Percentiles rank a stretch among this genome's conserved stretches.
These are phyloP conservation scores for Pestalotiopsis sp. DNA, from an alignment of 2,329 filamentous ascomycete genomes.

Conservation along the genomic window DNA sequence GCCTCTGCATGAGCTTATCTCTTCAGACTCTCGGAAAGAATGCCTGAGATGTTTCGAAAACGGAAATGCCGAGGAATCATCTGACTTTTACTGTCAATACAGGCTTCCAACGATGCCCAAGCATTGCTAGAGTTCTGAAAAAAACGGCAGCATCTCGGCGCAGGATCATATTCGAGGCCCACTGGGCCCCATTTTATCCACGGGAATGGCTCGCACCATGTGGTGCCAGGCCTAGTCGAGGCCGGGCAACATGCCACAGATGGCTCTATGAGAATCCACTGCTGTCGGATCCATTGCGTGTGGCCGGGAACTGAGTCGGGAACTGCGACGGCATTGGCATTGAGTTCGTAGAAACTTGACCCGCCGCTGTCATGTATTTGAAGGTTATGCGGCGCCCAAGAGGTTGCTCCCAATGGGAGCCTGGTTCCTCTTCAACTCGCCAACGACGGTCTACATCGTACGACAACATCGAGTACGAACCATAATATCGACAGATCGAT, in stretches of 20 bases:
- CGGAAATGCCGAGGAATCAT: not conserved
- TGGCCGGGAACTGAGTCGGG: not conserved
- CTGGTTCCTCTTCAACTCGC: not conserved
- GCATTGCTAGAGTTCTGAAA: not conserved
- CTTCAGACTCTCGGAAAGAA: not conserved
- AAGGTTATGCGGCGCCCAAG: not conserved
- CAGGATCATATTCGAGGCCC: not conserved
- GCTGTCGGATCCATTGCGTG: not conserved
- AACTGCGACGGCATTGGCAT: constrained; percentile 9
- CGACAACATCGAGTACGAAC: not conserved
- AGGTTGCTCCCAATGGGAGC: not conserved
- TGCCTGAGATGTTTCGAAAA: not conserved
- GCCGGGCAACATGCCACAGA: not conserved
- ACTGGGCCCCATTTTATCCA: not conserved
- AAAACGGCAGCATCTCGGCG: constrained; percentile 7
- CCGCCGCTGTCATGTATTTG: not conserved
- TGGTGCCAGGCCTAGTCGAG: not conserved
- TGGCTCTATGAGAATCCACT: constrained; percentile 6
- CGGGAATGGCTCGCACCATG: constrained; percentile 6
- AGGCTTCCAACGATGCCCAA: not conserved
- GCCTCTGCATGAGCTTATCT: not conserved
- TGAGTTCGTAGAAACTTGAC: not conserved
- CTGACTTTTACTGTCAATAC: not conserved
- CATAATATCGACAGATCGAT: not conserved
- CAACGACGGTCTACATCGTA: not conserved